Evolutionary conservation across 169 alveolate species (phyloP), one percentile per base, ranked within the genome.

Genomic region (Plasmodium yoelii): DNA sequence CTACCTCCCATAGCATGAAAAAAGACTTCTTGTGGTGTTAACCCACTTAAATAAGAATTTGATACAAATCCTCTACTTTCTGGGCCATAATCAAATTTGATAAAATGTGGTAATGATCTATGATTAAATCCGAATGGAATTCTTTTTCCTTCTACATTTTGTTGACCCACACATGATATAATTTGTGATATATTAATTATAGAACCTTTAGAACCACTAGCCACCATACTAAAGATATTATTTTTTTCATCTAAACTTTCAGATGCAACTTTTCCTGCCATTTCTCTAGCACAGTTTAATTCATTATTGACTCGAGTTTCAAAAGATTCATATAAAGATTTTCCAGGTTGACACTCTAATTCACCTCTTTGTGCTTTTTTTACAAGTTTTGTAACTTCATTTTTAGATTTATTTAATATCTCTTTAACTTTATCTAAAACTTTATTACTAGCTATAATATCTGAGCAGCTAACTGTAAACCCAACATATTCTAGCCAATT

Each of bases 1-100:
- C 99, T 95, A 39, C 99, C 99, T 61, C 99, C 99, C 99, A 99
- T 99, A 59, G 99, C 99, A 95, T 99, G 99, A 96, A 99, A 99
- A 95, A 98, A 99, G 90, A 99, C 97, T 92, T 99, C 99, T 92
- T 98, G 98, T 18, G 99, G 99, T 46, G 99, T 97, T 61, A 98
- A 94, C 0, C 99, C 99, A 44, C 98, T 94, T 55, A 99, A 95
- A 90, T 98, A 99, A 15, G 99, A 97, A 96, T 99, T 98, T 47
- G 98, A 98, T 10, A 98, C 99, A 90, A 99, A 99, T 5, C 99
- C 99, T 73, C 99, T 97, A 73, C 99, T 96, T 94, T 98, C 99
- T 18, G 99, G 99, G 1, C 99, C 99, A 93, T 97, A 98, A 94
- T 99, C 99, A 92, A 98, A 99, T 96, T 99, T 99, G 69, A 97